Evolutionary conservation across 495 filamentous ascomycete species (phyloP).

Genomic region (Aspergillus kassunensis): DNA sequence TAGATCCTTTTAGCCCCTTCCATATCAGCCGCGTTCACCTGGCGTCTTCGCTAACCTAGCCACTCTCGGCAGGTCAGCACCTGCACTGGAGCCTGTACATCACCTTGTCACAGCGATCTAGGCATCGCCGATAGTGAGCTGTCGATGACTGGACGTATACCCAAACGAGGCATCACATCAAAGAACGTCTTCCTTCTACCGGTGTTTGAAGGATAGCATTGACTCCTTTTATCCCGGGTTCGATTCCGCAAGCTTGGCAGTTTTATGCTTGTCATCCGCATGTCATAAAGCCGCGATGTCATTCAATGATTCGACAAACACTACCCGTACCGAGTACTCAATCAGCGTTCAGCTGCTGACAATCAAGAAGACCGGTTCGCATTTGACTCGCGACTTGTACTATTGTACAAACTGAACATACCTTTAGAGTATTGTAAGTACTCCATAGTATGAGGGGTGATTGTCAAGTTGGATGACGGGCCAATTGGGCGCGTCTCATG

Average conservation of each 20-base stretch:
- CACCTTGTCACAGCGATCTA: neutral
- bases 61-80: neutral
- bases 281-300: conserved; percentile 17
- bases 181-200: neutral
- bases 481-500: neutral
- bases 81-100: conserved; percentile 2
- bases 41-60: neutral
- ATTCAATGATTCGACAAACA: conserved; percentile 14
- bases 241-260: neutral
- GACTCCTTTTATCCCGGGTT: neutral
- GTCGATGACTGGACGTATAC: conserved; percentile 1
- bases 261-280: conserved; percentile 10
- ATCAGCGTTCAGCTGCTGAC: neutral
- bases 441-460: too few species aligned
- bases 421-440: neutral
- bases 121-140: conserved; percentile 2
- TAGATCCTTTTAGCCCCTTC: conserved; percentile 2
- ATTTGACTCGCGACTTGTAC: conserved; percentile 12
- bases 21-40: conserved; percentile 2
- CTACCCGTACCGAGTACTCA: conserved; percentile 15
- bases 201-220: too few species aligned
- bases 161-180: neutral
- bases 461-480: too few species aligned
- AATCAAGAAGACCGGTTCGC: conserved; percentile 11
- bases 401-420: neutral